Evolutionary conservation across 2,329 filamentous ascomycete species (phyloP), one percentile per base, ranked within the genome.

Genomic region (Colletotrichum sp.): DNA sequence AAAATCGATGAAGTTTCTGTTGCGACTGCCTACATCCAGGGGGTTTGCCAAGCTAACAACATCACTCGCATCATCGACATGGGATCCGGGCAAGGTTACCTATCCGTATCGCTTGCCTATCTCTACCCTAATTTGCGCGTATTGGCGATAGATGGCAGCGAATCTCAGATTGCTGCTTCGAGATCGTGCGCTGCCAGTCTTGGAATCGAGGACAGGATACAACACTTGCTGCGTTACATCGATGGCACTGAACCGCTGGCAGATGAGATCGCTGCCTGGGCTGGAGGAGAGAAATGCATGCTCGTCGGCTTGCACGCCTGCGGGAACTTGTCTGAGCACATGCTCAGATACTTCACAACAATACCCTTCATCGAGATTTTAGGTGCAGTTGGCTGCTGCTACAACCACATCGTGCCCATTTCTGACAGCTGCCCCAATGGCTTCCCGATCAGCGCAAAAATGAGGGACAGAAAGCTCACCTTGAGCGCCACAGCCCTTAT

Each of bases 361-460:
- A 57, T 78, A 0, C 68, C 77, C 3, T 81, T 72, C 12, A 79
- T 84, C 38, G 67, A 75, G 3, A 68, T 72, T 18, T 68, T 84
- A 4, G 82, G 78, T 0, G 80, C 80, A 3, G 77, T 84, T 6
- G 82, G 82, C 2, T 84, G 82, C 71, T 84, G 82, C 77, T 84
- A 84, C 57, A 83, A 84, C 71, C 82, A 84, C 70, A 82, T 84
- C 24, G 67, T 79, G 4, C 79, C 80, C 7, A 78, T 73, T 9
- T 83, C 88, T 2, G 81, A 83, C 7, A 72, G 82, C 48, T 85
- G 85, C 18, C 85, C 86, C 1, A 79, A 82, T 8, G 84, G 84
- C 21, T 82, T 83, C 18, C 79, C 81, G 18, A 84, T 90, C 71
- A 89, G 86, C 4, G 78, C 80, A 0, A 82, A 60, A 15, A 60